These are phyloP conservation scores for Botrytis byssoidea DNA, from an alignment of 2,329 filamentous ascomycete genomes.

Conservation along the genomic window DNA sequence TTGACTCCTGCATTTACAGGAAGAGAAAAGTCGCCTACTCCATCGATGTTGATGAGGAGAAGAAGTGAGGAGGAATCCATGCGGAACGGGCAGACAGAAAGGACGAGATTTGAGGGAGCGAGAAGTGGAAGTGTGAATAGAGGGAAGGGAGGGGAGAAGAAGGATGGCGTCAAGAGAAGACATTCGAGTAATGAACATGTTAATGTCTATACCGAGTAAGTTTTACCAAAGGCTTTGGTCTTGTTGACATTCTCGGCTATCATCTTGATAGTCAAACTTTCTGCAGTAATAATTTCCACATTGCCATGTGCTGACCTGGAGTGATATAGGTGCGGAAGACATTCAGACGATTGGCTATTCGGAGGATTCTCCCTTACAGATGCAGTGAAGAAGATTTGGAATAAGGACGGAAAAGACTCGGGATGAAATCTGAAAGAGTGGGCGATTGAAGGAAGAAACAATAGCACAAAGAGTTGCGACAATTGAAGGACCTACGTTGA, in stretches of 20 bases:
- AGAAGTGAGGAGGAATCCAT: not conserved
- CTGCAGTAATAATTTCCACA: not conserved
- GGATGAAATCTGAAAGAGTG: not conserved
- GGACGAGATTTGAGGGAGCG: not conserved
- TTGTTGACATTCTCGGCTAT: not conserved
- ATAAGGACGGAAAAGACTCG: conserved; percentile 20
- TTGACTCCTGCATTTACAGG: not conserved
- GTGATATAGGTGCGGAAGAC: conserved; percentile 20
- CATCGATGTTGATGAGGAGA: conserved; percentile 14
- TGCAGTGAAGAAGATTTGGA: conserved; percentile 23
- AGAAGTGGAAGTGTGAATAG: not conserved
- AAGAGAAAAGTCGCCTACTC: conserved; percentile 7
- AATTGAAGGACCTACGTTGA: not conserved
- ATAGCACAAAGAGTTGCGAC: not conserved
- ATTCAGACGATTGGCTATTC: conserved; percentile 26
- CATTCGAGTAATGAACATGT: conserved; percentile 11
- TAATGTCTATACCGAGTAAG: conserved; percentile 25
- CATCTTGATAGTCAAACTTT: not conserved
- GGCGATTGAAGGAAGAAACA: not conserved
- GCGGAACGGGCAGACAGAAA: not conserved
- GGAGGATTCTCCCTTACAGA: conserved; percentile 19
- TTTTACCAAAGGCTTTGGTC: not conserved
- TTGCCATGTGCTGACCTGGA: not conserved
- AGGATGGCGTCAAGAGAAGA: conserved; percentile 11
- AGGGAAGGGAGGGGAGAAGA: conserved; percentile 14